Evolutionary conservation across 805 yeast species (phyloP), one percentile per base, ranked within the genome.

Genomic region (Wickerhamomyces ciferrii): DNA sequence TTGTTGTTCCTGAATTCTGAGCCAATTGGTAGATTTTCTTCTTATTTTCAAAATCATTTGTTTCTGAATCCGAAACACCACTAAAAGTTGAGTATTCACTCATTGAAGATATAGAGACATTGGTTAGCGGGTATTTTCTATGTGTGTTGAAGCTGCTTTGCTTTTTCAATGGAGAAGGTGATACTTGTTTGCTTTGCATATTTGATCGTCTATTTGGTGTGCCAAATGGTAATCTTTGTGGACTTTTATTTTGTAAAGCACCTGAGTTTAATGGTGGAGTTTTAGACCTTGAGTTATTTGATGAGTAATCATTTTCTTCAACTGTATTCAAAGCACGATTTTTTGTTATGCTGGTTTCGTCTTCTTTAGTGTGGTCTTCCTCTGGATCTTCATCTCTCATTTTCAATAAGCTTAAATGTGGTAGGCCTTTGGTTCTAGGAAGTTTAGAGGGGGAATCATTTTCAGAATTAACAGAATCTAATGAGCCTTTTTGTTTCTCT

Each of bases 351-450:
- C 10, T 14, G 5, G 17, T 31, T 17, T 31, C 9, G 18, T 15
- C 35, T 2, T 31, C 10, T 3, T 5, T 8, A 31, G 5, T 27
- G 17, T 43, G 52, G 10, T 47, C 48, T 4, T 48, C 46, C 20
- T 48, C 53, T 25, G 48, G 45, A 11, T 54, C 56, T 29, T 56
- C 59, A 32, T 53, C 60, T 24, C 59, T 46, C 39, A 59, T 42
- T 23, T 52, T 58, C 44, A 58, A 29, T 5, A 58, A 27, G 45
- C 56, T 57, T 25, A 60, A 43, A 38, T 54, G 59, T 18, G 63
- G 62, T 2, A 58, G 41, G 11, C 48, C 61, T 35, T 50, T 52
- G n/a, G 48, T 53, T 43, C 62, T 48, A 18, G 61, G 56, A 15
- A 56, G 32, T 36, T 52, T 59, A 2, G 61, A 56, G 19, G 61